Evolutionary conservation across 2,329 filamentous ascomycete species (phyloP), one percentile per base, ranked within the genome.

Genomic region (Exophiala dermatitidis): DNA sequence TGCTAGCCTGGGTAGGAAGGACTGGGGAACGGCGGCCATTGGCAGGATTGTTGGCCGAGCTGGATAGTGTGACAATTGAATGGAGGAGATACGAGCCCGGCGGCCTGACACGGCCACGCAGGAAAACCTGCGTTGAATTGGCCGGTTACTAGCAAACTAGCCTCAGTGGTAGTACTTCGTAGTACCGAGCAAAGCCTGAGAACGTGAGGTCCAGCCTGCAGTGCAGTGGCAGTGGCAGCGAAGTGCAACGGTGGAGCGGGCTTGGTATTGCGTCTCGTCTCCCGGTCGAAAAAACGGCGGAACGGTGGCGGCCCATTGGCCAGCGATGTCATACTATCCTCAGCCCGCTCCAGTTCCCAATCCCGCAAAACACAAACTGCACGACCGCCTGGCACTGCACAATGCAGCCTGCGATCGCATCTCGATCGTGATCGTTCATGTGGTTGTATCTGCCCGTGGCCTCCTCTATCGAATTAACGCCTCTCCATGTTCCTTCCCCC

Each of bases 311-410:
- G n/a, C n/a, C 28, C 12, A 34, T 29, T 8, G 46, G 10, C 12
- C 19, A 26, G 12, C 46, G 46, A 48, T 48, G 46, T 48, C 46
- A 48, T 48, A 48, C 19, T 34, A 7, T n/a, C n/a, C n/a, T n/a
- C n/a, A n/a, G n/a, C n/a, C n/a, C n/a, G n/a, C n/a, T n/a, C n/a
- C n/a, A n/a, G n/a, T n/a, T n/a, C 36, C 10, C 36, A 38, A 19
- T 41, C 12, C 8, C 7, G 3, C 38, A 28, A 41, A 41, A 4
- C 38, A 38, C 38, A n/a, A n/a, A n/a, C n/a, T n/a, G n/a, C n/a
- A n/a, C n/a, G n/a, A n/a, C n/a, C n/a, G n/a, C n/a, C 33, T 34
- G n/a, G n/a, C n/a, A n/a, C n/a, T n/a, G n/a, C n/a, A n/a, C n/a
- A n/a, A n/a, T n/a, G n/a, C n/a, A 5, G 38, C n/a, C 38, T 41